Evolutionary conservation across 768 basidiomycete species (phyloP).

Genomic region (Kwoniella dendrophila): DNA sequence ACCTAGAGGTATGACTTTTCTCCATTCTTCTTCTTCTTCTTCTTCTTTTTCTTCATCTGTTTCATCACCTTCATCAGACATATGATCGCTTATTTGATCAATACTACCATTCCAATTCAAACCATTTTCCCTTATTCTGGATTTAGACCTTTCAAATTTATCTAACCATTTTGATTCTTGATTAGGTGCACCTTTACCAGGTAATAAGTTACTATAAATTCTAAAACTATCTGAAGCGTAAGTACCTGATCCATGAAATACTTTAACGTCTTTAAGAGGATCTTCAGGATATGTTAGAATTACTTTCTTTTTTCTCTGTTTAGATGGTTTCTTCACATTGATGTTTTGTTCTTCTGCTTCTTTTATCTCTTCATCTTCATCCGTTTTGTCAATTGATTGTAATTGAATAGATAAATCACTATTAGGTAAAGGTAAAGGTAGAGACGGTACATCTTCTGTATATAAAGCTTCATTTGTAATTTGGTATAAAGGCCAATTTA

Average conservation of each 20-base stretch:
- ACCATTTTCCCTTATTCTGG: conserved; percentile 14
- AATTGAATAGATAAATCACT: too few species aligned
- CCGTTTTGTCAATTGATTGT: too few species aligned
- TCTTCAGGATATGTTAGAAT: conserved; percentile 10
- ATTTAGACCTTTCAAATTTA: conserved; percentile 23
- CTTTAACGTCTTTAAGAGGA: conserved; percentile 61
- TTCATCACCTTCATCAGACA: conserved; percentile 32
- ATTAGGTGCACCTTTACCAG: conserved; percentile 44
- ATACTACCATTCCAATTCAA: conserved; percentile 8
- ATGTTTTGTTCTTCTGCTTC: background rate
- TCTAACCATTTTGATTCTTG: conserved; percentile 38
- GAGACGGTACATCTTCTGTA: conserved; percentile 1
- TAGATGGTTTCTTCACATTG: background rate
- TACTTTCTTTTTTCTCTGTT: too few species aligned
- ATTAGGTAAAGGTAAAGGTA: background rate
- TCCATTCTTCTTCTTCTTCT: conserved; percentile 63
- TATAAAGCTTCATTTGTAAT: background rate
- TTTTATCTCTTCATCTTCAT: background rate
- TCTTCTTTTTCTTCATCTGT: conserved; percentile 34
- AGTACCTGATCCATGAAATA: conserved; percentile 67
- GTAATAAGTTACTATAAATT: conserved; percentile 62
- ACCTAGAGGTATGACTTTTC: conserved; percentile 62
- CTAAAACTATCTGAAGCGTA: conserved; percentile 78
- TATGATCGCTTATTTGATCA: conserved; percentile 27
- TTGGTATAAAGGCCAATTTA: conserved; percentile 27